These are phyloP conservation scores for Eutrema yunnanense DNA, from an alignment of 345 rosid species.

Conservation along the genomic window DNA sequence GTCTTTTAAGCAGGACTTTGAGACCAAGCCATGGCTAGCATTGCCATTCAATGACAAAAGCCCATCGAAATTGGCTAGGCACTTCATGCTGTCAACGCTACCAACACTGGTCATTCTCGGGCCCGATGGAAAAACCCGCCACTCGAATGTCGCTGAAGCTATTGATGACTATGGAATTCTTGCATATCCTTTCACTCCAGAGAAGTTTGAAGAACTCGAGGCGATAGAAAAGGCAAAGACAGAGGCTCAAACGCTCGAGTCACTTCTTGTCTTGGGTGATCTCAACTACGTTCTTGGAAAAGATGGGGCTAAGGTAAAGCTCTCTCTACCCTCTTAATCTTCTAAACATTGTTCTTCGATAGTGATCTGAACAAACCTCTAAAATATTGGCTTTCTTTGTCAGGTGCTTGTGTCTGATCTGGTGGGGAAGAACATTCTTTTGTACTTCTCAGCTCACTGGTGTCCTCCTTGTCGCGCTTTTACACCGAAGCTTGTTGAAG, in stretches of 20 bases:
- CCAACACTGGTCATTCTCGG: conserved; percentile 66
- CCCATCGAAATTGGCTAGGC: conserved; percentile 39
- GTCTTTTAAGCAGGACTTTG: conserved; percentile 42
- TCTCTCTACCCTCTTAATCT: not conserved
- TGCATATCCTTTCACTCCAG: conserved; percentile 68
- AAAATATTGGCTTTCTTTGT: not conserved
- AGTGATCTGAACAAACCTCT: not conserved
- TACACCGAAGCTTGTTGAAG: conserved; percentile 53
- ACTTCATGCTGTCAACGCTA: conserved; percentile 46
- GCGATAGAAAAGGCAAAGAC: conserved; percentile 44
- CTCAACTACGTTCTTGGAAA: conserved; percentile 52
- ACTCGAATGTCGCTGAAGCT: conserved; percentile 49
- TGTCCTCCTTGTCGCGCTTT: conserved; percentile 58
- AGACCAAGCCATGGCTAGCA: conserved; percentile 64
- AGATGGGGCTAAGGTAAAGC: conserved; percentile 47
- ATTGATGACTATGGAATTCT: conserved; percentile 52
- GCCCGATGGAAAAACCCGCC: conserved; percentile 59
- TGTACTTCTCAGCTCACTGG: conserved; percentile 78
- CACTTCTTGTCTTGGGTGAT: conserved; percentile 52
- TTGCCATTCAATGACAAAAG: conserved; percentile 51
- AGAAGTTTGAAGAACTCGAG: conserved; percentile 54
- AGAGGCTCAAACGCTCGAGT: conserved; percentile 57
- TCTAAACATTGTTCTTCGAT: not conserved
- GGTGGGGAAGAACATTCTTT: conserved; percentile 57
- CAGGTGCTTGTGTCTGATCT: conserved; percentile 53